phyloP scores from a whole-genome alignment of 805 yeast genomes.

The Yarrowia porcina region DNA sequence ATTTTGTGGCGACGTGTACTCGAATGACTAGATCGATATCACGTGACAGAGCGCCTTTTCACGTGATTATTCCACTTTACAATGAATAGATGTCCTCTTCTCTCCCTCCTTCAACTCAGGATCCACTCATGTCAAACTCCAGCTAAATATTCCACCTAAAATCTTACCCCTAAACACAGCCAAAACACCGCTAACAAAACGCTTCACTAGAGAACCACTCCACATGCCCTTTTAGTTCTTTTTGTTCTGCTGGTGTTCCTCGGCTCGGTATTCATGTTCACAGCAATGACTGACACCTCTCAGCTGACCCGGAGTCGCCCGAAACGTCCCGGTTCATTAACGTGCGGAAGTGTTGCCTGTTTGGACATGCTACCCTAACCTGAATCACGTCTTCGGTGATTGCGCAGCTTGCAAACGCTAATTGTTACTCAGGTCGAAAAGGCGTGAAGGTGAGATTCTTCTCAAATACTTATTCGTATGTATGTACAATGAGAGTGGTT shows the following conservation, averaged over 20 bases:
- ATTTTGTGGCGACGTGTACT: no score
- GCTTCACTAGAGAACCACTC: not conserved
- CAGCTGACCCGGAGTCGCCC: not conserved
- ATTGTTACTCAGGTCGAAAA: slow-evolving; percentile 10
- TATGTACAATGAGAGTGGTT: no score
- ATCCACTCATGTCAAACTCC: no score
- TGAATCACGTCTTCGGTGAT: not conserved
- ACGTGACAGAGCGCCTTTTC: no score
- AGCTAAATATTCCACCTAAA: no score
- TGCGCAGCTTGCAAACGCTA: not conserved
- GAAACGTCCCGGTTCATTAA: not conserved
- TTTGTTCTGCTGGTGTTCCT: not conserved
- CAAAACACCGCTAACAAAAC: not conserved
- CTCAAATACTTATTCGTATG: no score
- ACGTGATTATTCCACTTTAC: no score
- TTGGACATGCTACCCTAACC: not conserved
- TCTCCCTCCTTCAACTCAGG: no score
- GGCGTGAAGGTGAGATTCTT: no score
- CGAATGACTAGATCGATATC: no score
- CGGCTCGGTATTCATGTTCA: not conserved
- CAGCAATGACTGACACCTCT: not conserved
- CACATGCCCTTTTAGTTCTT: not conserved
- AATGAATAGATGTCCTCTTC: no score
- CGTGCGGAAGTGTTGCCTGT: not conserved
- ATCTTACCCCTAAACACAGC: no score